Conservation (phyloP, 2,329 filamentous ascomycete genomes). For the Pestalotiopsis fici region DNA sequence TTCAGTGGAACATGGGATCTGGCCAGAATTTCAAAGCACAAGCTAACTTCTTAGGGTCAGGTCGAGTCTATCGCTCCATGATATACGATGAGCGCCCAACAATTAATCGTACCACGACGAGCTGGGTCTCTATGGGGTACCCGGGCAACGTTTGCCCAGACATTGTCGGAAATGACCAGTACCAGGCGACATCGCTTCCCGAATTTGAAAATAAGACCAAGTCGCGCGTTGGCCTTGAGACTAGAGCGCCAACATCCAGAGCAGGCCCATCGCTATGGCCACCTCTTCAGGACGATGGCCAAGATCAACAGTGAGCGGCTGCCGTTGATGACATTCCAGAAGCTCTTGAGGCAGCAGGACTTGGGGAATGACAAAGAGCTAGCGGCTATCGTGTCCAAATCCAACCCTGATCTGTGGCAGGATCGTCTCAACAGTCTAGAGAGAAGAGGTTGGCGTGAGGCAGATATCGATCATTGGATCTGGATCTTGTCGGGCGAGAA, state of each 20-base stretch:
- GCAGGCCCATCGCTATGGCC: slow-evolving; percentile 15
- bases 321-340: slow-evolving; percentile 26
- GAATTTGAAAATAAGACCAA: slow-evolving; percentile 19
- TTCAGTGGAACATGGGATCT: too few species aligned
- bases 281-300: slow-evolving; percentile 7
- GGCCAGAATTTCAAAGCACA: too few species aligned
- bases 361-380: slow-evolving; percentile 18
- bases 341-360: slow-evolving; percentile 22
- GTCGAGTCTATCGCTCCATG: neutral
- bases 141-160: slow-evolving; percentile 14
- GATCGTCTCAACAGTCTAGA: slow-evolving; percentile 29
- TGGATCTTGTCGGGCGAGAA: slow-evolving; percentile 39
- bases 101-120: neutral
- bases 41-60: neutral
- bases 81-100: neutral
- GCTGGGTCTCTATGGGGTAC: slow-evolving; percentile 13
- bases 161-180: slow-evolving; percentile 22
- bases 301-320: slow-evolving; percentile 25
- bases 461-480: slow-evolving; percentile 39
- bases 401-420: slow-evolving; percentile 28
- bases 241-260: slow-evolving; percentile 18
- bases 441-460: slow-evolving; percentile 31
- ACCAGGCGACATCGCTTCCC: slow-evolving; percentile 18
- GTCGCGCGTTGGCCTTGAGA: slow-evolving; percentile 24
- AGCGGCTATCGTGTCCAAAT: slow-evolving; percentile 11